Conservation (phyloP, 345 rosid genomes). For the Euphorbia peplus region DNA sequence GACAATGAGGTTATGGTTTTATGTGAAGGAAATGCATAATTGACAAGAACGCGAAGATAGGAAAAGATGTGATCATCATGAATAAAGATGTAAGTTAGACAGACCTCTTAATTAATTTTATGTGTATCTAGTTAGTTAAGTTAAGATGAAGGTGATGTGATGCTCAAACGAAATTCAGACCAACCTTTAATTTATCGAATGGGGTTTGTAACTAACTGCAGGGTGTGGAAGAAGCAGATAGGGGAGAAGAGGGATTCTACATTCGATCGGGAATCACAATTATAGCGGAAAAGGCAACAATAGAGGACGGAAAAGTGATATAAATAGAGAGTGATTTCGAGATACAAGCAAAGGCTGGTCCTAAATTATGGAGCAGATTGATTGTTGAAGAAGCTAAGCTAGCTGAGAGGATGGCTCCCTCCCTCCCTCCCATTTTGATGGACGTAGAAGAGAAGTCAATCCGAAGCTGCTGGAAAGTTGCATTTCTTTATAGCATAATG, state of each 20-base stretch:
- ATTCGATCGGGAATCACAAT: conserved; percentile 75
- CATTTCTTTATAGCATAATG: conserved; percentile 10
- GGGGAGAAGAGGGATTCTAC: conserved; percentile 76
- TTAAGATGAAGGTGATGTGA: neutral
- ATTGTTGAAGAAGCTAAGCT: neutral
- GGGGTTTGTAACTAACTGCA: conserved; percentile 26
- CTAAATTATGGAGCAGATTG: conserved; percentile 1
- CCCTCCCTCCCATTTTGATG: conserved; percentile 30
- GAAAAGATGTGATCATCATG: conserved; percentile 70
- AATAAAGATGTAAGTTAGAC: conserved; percentile 77
- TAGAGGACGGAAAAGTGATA: conserved; percentile 72
- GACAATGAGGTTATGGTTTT: conserved; percentile 8
- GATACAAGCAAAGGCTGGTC: neutral
- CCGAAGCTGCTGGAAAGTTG: conserved; percentile 30
- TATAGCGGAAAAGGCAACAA: conserved; percentile 76
- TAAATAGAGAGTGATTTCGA: conserved; percentile 19
- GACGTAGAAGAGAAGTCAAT: conserved; percentile 3
- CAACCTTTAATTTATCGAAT: too few relatives aligned
- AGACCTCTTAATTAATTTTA: neutral
- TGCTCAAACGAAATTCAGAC: too few relatives aligned
- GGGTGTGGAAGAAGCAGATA: conserved; percentile 87
- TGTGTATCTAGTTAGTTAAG: too few relatives aligned
- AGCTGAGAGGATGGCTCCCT: conserved; percentile 12
- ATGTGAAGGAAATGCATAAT: conserved; percentile 77
- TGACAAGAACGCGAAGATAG: conserved; percentile 90